Percentiles rank a stretch among this genome's conserved stretches.
Evolutionary conservation across 345 rosid species (phyloP).

Genomic region (Abelmoschus esculentus): DNA sequence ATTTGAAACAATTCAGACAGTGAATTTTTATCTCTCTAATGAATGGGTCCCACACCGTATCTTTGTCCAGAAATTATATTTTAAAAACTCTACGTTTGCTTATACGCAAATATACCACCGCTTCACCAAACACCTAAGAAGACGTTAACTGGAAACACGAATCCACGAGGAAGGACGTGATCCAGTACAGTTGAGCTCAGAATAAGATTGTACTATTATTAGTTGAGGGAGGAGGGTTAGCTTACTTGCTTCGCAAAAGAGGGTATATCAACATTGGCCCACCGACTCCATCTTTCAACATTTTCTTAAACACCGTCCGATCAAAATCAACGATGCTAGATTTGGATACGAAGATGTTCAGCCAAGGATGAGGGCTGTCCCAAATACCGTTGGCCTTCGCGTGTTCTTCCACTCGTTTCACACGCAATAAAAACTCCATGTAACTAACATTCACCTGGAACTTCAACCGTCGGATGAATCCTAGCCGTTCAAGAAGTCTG

Average conservation of each 20-base stretch:
- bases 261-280: slow-evolving; percentile 96
- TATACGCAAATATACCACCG: slow-evolving; percentile 13
- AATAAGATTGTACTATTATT: neutral
- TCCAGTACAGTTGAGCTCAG: neutral
- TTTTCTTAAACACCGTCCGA: slow-evolving; percentile 53
- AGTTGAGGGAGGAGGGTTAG: neutral
- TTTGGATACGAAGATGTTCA: slow-evolving; percentile 70
- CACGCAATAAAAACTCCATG: slow-evolving; percentile 70
- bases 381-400: slow-evolving; percentile 66
- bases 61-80: slow-evolving; percentile 27
- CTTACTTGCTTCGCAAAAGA: slow-evolving; percentile 74
- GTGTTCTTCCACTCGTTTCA: slow-evolving; percentile 46
- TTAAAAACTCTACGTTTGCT: neutral
- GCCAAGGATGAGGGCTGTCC: slow-evolving; percentile 96
- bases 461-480: slow-evolving; percentile 39
- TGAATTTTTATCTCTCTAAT: neutral
- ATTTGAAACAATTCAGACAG: neutral
- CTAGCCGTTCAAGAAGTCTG: slow-evolving; percentile 45
- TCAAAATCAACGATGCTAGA: slow-evolving; percentile 48
- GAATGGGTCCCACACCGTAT: slow-evolving; percentile 29
- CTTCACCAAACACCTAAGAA: neutral
- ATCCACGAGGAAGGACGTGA: neutral
- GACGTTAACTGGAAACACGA: neutral
- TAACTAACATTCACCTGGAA: slow-evolving; percentile 54
- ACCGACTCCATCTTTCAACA: slow-evolving; percentile 63